Evolutionary conservation across 768 basidiomycete genomes (phyloP).

Genomic region (Mycena albidolilacea): DNA sequence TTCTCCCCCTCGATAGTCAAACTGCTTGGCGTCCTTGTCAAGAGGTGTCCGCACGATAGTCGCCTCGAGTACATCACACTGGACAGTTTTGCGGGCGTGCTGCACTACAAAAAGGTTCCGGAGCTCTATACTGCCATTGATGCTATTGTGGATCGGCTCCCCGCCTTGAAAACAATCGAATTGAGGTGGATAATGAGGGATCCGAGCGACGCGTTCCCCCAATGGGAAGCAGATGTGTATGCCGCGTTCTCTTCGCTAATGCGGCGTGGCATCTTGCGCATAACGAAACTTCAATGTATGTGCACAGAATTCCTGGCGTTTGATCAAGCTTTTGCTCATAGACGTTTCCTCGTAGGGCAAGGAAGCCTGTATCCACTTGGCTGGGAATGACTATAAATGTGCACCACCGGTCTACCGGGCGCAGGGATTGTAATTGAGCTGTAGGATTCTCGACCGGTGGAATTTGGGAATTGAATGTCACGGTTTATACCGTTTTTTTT

Average conservation of each 20-base stretch:
- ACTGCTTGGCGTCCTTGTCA: background rate
- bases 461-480: too few species aligned
- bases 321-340: too few species aligned
- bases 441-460: too few species aligned
- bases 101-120: background rate
- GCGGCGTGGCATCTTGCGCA: background rate
- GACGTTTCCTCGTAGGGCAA: too few species aligned
- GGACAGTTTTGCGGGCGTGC: background rate
- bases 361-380: too few species aligned
- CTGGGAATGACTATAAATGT: too few species aligned
- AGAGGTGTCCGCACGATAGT: background rate
- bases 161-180: background rate
- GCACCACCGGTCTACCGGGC: too few species aligned
- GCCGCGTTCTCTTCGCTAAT: background rate
- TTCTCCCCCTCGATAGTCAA: background rate
- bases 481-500: too few species aligned
- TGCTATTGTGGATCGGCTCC: background rate
- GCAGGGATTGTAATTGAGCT: too few species aligned
- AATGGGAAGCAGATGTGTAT: background rate
- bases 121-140: background rate
- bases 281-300: background rate
- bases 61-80: background rate
- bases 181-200: background rate
- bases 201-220: background rate
- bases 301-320: background rate